Evolutionary conservation across 306 rosid genomes (phyloP), one percentile per base, ranked within the genome.

Genomic region (Corylus avellana): DNA sequence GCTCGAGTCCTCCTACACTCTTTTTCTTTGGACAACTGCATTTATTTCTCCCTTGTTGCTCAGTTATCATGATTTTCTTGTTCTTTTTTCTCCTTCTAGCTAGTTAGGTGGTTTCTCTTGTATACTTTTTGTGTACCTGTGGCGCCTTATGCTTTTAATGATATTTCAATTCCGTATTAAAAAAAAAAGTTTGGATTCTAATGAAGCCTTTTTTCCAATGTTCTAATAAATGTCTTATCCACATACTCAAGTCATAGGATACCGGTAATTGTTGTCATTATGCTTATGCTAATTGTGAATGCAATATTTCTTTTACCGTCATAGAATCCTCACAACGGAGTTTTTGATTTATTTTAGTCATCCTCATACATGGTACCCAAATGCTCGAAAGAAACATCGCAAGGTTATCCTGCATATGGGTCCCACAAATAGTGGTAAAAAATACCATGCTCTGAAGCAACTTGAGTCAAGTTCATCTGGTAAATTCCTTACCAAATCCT

Each of bases 351-450:
- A 73, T 78, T 76, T 77, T 74, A 95, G 99, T 70, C 62, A 78
- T 78, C 98, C 98, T 80, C 99, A 93, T 84, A 86, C 97, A 18
- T 93, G 99, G 99, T 95, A 93, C 87, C 96, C 99, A 59, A 85
- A 81, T 58, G 99, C 99, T 62, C 85, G 97, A 75, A 84, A 57
- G 85, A 93, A 91, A 86, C 89, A 50, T 29, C 92, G 98, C 69
- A 93, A 80, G 88, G 86, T 95, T 82, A 53, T 95, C 87, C 80
- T 95, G 88, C 98, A 95, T 88, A 90, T 95, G 87, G 99, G 99
- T 87, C 97, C 98, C 61, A 95, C 96, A 27, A 93, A 95, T 82
- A 93, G 99, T 73, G 99, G 99, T 76, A 95, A 95, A 89, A 95
- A 98, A 5, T 66, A 93, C 84, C 84, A 91, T 80, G 99, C 97